Conservation (phyloP, 495 filamentous ascomycete species). For the Margaritispora aquatica region DNA sequence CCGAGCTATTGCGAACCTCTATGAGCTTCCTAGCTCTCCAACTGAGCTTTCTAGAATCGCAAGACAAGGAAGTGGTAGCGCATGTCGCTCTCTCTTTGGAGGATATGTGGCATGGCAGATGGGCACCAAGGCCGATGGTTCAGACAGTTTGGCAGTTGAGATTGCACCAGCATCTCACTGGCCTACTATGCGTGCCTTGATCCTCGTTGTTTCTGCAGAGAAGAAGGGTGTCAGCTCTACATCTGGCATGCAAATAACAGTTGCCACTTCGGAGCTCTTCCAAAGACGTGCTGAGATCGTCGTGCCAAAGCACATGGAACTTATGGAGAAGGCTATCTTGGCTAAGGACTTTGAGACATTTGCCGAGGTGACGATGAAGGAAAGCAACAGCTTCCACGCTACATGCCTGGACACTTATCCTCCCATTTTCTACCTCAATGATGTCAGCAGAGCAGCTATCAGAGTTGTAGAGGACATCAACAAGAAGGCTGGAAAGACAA, state of each 20-base stretch:
- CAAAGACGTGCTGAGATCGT: conserved; percentile 59
- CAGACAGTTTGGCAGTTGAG: conserved; percentile 77
- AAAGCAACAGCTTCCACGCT: conserved; percentile 95
- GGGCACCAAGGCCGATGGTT: conserved; percentile 65
- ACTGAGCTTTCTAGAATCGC: conserved; percentile 81
- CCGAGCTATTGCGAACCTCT: conserved; percentile 85
- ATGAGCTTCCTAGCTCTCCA: conserved; percentile 70
- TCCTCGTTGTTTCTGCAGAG: conserved; percentile 82
- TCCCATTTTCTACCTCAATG: conserved; percentile 98
- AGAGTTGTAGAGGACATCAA: conserved; percentile 87
- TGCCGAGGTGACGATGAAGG: conserved; percentile 85
- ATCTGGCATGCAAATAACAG: conserved; percentile 93
- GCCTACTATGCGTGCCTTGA: conserved; percentile 87
- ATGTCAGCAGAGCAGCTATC: conserved; percentile 79
- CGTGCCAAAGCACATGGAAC: conserved; percentile 78
- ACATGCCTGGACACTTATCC: conserved; percentile 91
- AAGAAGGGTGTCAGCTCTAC: conserved; percentile 94
- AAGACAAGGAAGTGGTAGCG: conserved; percentile 91
- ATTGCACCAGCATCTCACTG: conserved; percentile 83
- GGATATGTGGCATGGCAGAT: conserved; percentile 93
- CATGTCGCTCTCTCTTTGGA: conserved; percentile 85
- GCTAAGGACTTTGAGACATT: conserved; percentile 80
- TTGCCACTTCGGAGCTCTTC: conserved; percentile 80
- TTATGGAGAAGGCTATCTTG: conserved; percentile 76
- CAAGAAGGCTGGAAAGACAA: conserved; percentile 55